A percentile compares a stretch with the other conserved stretches of the same genome.
These are phyloP conservation scores for Hymenoscyphus fructigenus DNA, from an alignment of 2,329 filamentous ascomycete genomes.

Conservation along the genomic window DNA sequence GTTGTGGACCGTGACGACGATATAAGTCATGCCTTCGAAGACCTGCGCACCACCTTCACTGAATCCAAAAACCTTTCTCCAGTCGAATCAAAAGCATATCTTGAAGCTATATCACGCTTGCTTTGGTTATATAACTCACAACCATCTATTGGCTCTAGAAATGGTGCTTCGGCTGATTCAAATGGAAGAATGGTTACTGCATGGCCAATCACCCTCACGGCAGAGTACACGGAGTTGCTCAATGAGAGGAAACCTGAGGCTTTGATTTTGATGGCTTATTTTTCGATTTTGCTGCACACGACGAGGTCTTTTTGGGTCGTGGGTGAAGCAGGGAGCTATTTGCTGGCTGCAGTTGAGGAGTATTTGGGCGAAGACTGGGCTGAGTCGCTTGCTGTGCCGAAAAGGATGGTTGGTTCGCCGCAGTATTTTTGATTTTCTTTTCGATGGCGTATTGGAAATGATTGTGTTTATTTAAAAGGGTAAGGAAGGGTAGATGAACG, in stretches of 20 bases:
- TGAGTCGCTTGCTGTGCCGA: slow-evolving; percentile 17
- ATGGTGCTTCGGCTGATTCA: slow-evolving; percentile 5
- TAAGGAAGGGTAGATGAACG: too few species aligned
- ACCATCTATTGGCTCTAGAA: background rate
- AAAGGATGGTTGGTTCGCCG: background rate
- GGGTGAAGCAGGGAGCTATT: slow-evolving; percentile 26
- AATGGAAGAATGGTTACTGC: slow-evolving; percentile 29
- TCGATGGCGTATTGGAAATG: too few species aligned
- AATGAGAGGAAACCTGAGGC: slow-evolving; percentile 36
- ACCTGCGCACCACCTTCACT: slow-evolving; percentile 9
- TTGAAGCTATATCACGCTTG: slow-evolving; percentile 18
- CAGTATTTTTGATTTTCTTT: too few species aligned
- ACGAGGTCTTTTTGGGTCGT: slow-evolving; percentile 29
- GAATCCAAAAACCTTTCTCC: slow-evolving; percentile 7
- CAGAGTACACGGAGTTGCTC: slow-evolving; percentile 37
- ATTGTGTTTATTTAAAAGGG: too few species aligned
- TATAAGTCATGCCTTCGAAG: slow-evolving; percentile 7
- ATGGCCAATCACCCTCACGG: slow-evolving; percentile 40
- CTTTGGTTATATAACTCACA: slow-evolving; percentile 22
- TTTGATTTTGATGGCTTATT: slow-evolving; percentile 40
- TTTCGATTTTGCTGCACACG: slow-evolving; percentile 38
- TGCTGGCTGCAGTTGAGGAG: slow-evolving; percentile 26
- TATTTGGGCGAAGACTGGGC: slow-evolving; percentile 26
- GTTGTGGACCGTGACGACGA: slow-evolving; percentile 14
- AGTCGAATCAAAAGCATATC: slow-evolving; percentile 8